phyloP scores from a whole-genome alignment of 164 flowering plant species.

The Aristolochia contorta region DNA sequence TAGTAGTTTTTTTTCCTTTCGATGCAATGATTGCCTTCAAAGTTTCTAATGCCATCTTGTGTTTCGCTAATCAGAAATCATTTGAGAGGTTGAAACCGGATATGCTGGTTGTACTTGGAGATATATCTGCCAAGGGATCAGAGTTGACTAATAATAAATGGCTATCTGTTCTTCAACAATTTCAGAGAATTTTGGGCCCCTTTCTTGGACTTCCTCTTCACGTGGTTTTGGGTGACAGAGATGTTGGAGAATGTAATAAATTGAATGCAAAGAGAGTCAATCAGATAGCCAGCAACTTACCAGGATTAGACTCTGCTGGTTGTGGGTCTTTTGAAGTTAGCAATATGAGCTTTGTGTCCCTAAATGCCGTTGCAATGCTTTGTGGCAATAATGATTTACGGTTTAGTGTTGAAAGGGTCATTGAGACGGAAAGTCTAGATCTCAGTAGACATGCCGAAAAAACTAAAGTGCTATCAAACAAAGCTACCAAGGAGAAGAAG shows the following conservation, averaged over 20 bases:
- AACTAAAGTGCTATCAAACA: constrained; percentile 3
- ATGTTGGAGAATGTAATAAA: constrained; percentile 46
- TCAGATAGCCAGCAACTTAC: constrained; percentile 36
- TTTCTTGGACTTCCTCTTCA: constrained; percentile 50
- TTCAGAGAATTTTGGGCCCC: constrained; percentile 47
- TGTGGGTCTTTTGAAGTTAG: constrained; percentile 53
- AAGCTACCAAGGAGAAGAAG: constrained; percentile 4
- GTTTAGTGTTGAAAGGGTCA: constrained; percentile 43
- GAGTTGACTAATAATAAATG: constrained; percentile 37
- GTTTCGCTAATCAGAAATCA: constrained; percentile 38
- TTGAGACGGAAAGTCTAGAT: constrained; percentile 48
- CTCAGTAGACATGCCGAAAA: constrained; percentile 16
- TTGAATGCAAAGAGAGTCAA: constrained; percentile 24
- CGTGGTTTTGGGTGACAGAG: constrained; percentile 64
- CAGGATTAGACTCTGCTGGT: constrained; percentile 56
- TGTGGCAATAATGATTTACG: constrained; percentile 49
- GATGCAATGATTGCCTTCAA: too few species aligned
- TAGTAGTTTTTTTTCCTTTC: too few species aligned
- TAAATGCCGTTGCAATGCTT: constrained; percentile 59
- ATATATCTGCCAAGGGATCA: constrained; percentile 55
- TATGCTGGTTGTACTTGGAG: constrained; percentile 67
- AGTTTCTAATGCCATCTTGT: neutral
- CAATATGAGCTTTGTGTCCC: constrained; percentile 56
- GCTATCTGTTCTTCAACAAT: constrained; percentile 46
- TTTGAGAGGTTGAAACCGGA: constrained; percentile 52